These are phyloP conservation scores for Eimeria necatrix DNA, from an alignment of 169 alveolate genomes.

Conservation along the genomic window DNA sequence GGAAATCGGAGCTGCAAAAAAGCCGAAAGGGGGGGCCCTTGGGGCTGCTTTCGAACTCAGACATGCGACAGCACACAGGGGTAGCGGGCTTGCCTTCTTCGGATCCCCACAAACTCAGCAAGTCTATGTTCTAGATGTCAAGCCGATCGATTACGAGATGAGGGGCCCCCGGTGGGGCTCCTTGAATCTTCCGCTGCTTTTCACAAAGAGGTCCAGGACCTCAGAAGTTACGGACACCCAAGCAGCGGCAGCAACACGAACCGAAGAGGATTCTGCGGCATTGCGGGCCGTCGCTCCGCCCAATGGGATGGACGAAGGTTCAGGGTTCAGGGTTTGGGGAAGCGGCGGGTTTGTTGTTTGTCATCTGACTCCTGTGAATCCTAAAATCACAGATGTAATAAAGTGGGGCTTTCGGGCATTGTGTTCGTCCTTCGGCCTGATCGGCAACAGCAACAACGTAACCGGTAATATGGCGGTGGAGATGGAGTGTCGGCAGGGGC, in stretches of 20 bases:
- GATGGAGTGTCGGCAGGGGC: not conserved
- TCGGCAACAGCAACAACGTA: not conserved
- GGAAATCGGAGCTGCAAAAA: not conserved
- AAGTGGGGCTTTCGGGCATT: not conserved
- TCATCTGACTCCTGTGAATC: not conserved
- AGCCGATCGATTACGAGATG: not conserved
- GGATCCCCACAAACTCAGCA: not conserved
- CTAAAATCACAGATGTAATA: not conserved
- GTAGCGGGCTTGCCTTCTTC: conserved; percentile 11
- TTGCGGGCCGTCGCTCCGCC: conserved; percentile 15
- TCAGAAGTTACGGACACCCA: not conserved
- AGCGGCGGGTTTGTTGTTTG: not conserved
- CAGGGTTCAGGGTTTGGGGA: conserved; percentile 39
- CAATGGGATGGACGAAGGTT: not conserved
- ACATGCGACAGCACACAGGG: conserved; percentile 29
- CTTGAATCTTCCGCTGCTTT: not conserved
- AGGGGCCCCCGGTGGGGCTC: not conserved
- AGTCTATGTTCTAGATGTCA: not conserved
- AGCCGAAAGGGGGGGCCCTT: not conserved
- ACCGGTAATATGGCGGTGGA: not conserved
- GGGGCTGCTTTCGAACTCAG: not conserved
- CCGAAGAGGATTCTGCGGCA: conserved; percentile 1
- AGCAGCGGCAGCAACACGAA: not conserved
- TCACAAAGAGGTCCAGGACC: not conserved
- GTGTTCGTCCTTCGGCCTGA: not conserved